These are phyloP conservation scores for Trichopus zeylanicus DNA, from an alignment of 116 monocot species.

Conservation along the genomic window DNA sequence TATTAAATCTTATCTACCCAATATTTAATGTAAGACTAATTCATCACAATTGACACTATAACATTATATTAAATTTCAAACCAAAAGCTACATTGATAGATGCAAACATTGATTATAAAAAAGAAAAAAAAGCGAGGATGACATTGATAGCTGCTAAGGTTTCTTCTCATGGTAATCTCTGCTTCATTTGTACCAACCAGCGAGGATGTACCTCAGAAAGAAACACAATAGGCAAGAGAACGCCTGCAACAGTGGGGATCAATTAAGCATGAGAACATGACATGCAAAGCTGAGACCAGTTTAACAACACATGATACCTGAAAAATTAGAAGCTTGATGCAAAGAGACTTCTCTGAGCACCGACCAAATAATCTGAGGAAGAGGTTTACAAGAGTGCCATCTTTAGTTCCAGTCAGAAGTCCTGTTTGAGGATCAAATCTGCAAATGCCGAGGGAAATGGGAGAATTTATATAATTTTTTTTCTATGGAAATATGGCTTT, in stretches of 20 bases:
- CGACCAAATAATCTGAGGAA: slow-evolving; percentile 84
- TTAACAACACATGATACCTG: slow-evolving; percentile 35
- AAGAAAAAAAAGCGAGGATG: too few species aligned
- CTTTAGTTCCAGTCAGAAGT: slow-evolving; percentile 83
- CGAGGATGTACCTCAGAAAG: slow-evolving; percentile 40
- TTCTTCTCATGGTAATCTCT: too few species aligned
- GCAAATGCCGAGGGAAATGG: slow-evolving; percentile 5
- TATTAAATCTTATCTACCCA: too few species aligned
- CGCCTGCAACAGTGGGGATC: slow-evolving; percentile 26
- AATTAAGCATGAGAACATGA: neutral
- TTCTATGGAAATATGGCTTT: neutral
- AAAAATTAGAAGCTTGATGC: slow-evolving; percentile 83
- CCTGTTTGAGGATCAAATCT: slow-evolving; percentile 96
- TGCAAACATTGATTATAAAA: too few species aligned
- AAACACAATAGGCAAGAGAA: slow-evolving; percentile 59
- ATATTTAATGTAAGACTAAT: too few species aligned
- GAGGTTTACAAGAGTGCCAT: slow-evolving; percentile 87
- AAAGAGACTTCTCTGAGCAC: slow-evolving; percentile 77
- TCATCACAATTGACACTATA: too few species aligned
- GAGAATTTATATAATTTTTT: neutral
- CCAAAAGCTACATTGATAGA: too few species aligned
- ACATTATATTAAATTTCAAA: too few species aligned
- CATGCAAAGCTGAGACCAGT: neutral
- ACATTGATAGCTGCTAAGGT: too few species aligned
- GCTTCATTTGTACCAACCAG: slow-evolving; percentile 77